Percentiles rank a stretch among this genome's conserved stretches.
Conservation (phyloP, 345 rosid genomes). For the Eucalyptus lansdowneana region DNA sequence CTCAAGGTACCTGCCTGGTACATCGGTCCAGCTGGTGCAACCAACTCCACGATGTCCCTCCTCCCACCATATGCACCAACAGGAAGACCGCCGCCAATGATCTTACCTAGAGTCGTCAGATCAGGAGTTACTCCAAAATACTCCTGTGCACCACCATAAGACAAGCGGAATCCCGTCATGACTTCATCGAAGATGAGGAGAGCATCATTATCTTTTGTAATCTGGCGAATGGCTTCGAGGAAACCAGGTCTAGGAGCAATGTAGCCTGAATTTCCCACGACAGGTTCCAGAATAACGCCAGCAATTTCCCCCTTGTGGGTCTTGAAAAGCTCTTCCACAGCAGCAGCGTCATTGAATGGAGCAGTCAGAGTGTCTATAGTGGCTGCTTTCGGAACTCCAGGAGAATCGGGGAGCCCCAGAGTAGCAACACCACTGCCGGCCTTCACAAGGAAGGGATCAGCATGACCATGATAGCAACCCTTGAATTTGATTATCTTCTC, state of each 20-base stretch:
- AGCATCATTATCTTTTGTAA: conserved; percentile 51
- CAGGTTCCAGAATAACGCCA: conserved; percentile 80
- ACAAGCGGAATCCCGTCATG: conserved; percentile 86
- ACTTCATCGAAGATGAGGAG: conserved; percentile 89
- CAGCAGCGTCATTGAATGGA: conserved; percentile 52
- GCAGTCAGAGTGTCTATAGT: conserved; percentile 74
- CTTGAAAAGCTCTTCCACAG: conserved; percentile 50
- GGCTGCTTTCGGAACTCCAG: conserved; percentile 90
- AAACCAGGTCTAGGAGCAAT: conserved; percentile 61
- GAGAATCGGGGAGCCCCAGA: conserved; percentile 84
- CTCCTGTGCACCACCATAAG: conserved; percentile 95
- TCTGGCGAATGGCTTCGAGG: conserved; percentile 39
- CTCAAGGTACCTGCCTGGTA: conserved; percentile 97
- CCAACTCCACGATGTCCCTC: conserved; percentile 92
- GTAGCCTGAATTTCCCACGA: conserved; percentile 88
- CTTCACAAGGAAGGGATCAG: conserved; percentile 87
- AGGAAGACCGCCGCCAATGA: conserved; percentile 87
- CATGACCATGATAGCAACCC: conserved; percentile 98
- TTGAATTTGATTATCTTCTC: conserved; percentile 77
- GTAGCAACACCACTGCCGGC: conserved; percentile 99
- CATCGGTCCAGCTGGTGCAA: conserved; percentile 98
- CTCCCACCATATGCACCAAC: conserved; percentile 97
- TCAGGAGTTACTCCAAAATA: conserved; percentile 77
- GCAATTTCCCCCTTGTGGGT: conserved; percentile 64
- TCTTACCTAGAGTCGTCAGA: conserved; percentile 78